Base-by-base conservation (phyloP, 1,284 basidiomycete species). In the Heterobasidion parviporum region DNA sequence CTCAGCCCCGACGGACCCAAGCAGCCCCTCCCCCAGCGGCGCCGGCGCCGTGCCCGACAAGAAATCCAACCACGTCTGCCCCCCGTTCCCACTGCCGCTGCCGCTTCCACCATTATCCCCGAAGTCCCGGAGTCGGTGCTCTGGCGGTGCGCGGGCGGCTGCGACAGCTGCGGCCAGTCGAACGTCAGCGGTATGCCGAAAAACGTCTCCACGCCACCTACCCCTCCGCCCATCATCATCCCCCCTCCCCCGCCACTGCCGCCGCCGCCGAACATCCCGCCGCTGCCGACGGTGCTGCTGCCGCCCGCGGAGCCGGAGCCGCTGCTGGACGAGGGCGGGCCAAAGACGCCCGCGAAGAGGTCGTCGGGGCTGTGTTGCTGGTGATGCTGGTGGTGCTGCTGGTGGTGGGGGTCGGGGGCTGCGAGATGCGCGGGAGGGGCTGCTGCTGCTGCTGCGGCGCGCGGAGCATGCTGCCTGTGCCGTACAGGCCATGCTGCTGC, bases 171-270 rank as follows among this genome's bases (percentile, higher is more conserved):
- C 60, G 60, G 60, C 60, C 60, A 61, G 38, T 61, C 60, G 60
- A 61, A 61, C 54, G 59, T 61, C 56, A 61, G 60, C 60, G 60
- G 60, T 12, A 51, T 47, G 26, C 52, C 45, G 54, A 60, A 61
- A 53, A 48, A 56, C 46, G 38, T 58, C 52, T 60, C 59, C 55
- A 49, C 49, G 56, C 12, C 38, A 41, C 38, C 38, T 12, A 10
- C 38, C n/a, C 10, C 38, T n/a, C 38, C 38, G 38, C 38, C 38
- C 12, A 10, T n/a, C 38, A 41, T 41, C 38, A 10, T n/a, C 10
- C 38, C 38, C 10, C 12, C 38, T 10, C 38, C 38, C 2, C 12
- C 38, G 10, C 38, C 38, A 15, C 38, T 2, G 8, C 38, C 38
- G 3, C 9, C 38, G 1, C 15, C n/a, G 38, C 38, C n/a, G 38